These are phyloP conservation scores for Citrus medica DNA, from an alignment of 345 rosid species.

Conservation along the genomic window DNA sequence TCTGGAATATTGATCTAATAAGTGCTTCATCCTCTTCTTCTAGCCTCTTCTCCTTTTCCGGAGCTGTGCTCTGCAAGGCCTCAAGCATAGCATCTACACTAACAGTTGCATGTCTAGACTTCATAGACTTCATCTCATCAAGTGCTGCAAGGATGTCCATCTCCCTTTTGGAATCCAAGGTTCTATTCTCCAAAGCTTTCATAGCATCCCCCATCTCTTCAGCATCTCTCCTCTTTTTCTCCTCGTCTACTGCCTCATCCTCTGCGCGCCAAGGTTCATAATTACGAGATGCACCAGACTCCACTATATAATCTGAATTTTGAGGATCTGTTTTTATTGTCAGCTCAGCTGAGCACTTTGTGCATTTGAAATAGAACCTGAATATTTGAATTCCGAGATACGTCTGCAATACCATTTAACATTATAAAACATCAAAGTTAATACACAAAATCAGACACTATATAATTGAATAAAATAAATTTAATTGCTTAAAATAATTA, in stretches of 20 bases:
- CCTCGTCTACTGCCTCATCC: conserved; percentile 57
- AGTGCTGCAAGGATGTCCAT: conserved; percentile 95
- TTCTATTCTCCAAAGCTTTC: conserved; percentile 89
- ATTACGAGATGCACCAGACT: conserved; percentile 81
- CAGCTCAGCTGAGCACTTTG: conserved; percentile 88
- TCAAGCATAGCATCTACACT: conserved; percentile 93
- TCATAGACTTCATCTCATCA: conserved; percentile 91
- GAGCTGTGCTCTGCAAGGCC: conserved; percentile 73
- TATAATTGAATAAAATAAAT: too few species aligned
- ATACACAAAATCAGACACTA: not conserved
- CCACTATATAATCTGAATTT: conserved; percentile 87
- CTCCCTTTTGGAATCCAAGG: conserved; percentile 87
- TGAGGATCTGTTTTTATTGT: conserved; percentile 92
- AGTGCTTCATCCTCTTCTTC: conserved; percentile 78
- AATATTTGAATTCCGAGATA: conserved; percentile 88
- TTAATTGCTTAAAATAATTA: not conserved
- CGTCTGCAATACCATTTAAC: conserved; percentile 41
- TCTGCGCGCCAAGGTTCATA: conserved; percentile 96
- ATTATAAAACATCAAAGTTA: not conserved
- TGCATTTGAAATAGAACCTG: conserved; percentile 93
- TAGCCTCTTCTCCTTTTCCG: conserved; percentile 51
- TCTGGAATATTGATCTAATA: conserved; percentile 60
- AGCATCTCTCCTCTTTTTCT: conserved; percentile 57
- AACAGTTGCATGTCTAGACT: conserved; percentile 90
- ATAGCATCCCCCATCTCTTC: conserved; percentile 97